These are phyloP conservation scores for Phytophthora pini DNA, from an alignment of 352 stramenopile genomes.

Conservation along the genomic window DNA sequence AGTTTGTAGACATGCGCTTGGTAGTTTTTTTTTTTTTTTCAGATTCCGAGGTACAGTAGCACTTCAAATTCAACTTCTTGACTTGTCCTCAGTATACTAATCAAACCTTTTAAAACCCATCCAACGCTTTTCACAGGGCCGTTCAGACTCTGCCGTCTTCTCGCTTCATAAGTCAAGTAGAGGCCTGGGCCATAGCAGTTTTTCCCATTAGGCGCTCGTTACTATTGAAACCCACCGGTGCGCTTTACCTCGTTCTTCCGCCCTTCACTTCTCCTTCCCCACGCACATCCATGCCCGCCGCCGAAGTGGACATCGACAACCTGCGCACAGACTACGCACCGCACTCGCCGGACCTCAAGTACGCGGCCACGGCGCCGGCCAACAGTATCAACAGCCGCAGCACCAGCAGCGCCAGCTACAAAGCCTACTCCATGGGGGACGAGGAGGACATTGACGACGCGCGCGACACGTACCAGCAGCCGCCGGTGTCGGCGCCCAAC, in stretches of 20 bases:
- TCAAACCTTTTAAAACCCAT: neutral
- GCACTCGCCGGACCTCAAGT: slow-evolving; percentile 15
- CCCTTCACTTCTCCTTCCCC: slow-evolving; percentile 9
- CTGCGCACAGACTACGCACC: slow-evolving; percentile 27
- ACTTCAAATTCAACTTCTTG: too few relatives aligned
- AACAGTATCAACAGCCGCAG: slow-evolving; percentile 33
- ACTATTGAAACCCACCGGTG: slow-evolving; percentile 6
- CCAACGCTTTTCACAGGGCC: neutral
- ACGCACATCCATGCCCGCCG: slow-evolving; percentile 32
- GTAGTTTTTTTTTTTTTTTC: neutral
- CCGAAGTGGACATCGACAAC: slow-evolving; percentile 53
- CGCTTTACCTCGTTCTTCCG: neutral
- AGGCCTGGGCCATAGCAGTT: slow-evolving; percentile 15
- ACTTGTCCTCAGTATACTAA: neutral
- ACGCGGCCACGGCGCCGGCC: slow-evolving; percentile 12
- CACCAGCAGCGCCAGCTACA: slow-evolving; percentile 33
- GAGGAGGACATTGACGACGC: slow-evolving; percentile 40
- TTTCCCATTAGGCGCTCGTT: slow-evolving; percentile 4
- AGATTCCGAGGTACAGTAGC: neutral
- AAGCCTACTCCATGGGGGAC: slow-evolving; percentile 38
- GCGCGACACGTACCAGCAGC: slow-evolving; percentile 2
- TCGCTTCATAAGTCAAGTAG: slow-evolving; percentile 35
- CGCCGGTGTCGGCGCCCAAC: slow-evolving; percentile 2
- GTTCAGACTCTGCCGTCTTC: slow-evolving; percentile 29
- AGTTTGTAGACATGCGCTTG: neutral